Percentiles rank a stretch among this genome's conserved stretches.
Conservation (phyloP, 2,329 filamentous ascomycete species). For the Monascus ruber region DNA sequence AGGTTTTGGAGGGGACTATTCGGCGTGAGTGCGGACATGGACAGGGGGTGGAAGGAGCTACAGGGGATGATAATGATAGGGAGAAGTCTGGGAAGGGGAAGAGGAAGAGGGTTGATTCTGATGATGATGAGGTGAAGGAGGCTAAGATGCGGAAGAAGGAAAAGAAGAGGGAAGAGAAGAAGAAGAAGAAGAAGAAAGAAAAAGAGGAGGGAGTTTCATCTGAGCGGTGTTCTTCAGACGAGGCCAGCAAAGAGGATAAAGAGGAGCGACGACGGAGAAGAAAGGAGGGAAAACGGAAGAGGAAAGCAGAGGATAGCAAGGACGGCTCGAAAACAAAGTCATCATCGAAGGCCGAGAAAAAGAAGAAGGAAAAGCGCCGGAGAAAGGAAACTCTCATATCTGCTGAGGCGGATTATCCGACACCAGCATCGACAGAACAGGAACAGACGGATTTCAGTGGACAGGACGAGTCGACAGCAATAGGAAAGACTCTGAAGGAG, state of each 20-base stretch:
- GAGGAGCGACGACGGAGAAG: constrained; percentile 1
- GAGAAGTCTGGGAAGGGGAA: constrained; percentile 16
- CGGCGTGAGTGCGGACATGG: constrained; percentile 11
- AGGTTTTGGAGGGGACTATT: constrained; percentile 59
- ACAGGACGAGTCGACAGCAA: constrained; percentile 19
- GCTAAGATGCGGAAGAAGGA: constrained; percentile 7
- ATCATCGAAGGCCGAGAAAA: constrained; percentile 2
- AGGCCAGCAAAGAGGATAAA: constrained; percentile 7
- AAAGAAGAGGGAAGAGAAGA: constrained; percentile 8
- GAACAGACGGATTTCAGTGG: constrained; percentile 9
- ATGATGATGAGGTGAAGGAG: constrained; percentile 3
- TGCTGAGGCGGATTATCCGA: constrained; percentile 19
- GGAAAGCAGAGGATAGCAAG: not conserved
- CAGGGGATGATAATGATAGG: not conserved
- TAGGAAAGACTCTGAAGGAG: constrained; percentile 18
- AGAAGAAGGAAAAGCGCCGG: constrained; percentile 9
- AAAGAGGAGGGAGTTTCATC: constrained; percentile 10
- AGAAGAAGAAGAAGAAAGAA: constrained; percentile 14
- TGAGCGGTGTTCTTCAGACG: not conserved
- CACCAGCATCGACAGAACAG: constrained; percentile 17
- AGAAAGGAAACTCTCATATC: constrained; percentile 9
- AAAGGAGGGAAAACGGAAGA: constrained; percentile 4
- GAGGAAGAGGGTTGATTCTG: constrained; percentile 10
- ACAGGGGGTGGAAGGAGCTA: constrained; percentile 2
- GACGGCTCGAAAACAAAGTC: constrained; percentile 1